Evolutionary conservation across 1,284 basidiomycete species (phyloP).

Genomic region (Sanghuangporus weigelae): DNA sequence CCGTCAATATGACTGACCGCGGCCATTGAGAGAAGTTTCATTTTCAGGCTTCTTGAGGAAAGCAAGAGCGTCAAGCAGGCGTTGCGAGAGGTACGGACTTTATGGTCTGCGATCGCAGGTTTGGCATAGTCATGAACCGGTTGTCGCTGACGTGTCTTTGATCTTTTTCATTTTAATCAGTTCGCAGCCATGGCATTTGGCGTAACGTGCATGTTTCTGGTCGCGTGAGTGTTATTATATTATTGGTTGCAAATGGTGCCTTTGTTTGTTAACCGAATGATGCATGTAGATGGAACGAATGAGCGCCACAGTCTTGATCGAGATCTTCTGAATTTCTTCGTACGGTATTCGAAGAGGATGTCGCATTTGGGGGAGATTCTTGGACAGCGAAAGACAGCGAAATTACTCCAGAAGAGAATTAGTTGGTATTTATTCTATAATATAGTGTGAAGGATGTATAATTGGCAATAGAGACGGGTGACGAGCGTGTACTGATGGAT

Average conservation of each 20-base stretch:
- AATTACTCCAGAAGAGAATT: too few species aligned
- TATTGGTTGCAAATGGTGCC: conserved; percentile 8
- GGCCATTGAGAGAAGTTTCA: conserved; percentile 6
- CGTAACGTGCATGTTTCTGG: conserved; percentile 82
- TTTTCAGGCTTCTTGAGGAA: conserved; percentile 67
- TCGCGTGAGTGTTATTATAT: conserved; percentile 61
- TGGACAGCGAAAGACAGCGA: too few species aligned
- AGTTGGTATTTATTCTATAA: too few species aligned
- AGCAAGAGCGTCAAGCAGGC: conserved; percentile 83
- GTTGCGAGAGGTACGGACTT: conserved; percentile 67
- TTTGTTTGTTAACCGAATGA: conserved; percentile 18
- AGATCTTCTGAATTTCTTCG: neutral
- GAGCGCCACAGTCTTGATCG: neutral
- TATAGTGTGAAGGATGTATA: neutral
- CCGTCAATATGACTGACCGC: conserved; percentile 10
- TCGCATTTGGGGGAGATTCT: neutral
- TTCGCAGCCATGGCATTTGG: conserved; percentile 87
- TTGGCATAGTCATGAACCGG: neutral
- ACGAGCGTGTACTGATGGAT: neutral
- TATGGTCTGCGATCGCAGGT: neutral
- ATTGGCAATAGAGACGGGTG: neutral
- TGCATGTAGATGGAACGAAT: conserved; percentile 77
- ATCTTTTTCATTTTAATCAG: conserved; percentile 34
- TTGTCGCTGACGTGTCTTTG: neutral
- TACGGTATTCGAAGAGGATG: neutral